Conservation (phyloP, 768 basidiomycete species). For the Boletus pseudo-olivaceus region DNA sequence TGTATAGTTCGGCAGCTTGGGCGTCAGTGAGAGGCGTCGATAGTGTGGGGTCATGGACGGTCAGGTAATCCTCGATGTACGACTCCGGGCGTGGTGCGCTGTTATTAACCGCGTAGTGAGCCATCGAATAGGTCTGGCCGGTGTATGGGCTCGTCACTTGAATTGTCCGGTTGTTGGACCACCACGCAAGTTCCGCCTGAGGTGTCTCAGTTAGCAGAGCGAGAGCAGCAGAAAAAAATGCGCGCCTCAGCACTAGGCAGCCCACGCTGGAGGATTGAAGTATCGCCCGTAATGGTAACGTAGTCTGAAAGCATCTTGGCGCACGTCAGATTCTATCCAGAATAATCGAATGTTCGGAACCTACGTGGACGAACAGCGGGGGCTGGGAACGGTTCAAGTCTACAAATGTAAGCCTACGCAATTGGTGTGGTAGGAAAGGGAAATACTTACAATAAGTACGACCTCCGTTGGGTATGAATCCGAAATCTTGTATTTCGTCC, state of each 20-base stretch:
- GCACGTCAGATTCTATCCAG: neutral
- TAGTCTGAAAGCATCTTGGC: constrained; percentile 86
- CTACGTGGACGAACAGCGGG: constrained; percentile 78
- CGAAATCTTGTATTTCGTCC: constrained; percentile 81
- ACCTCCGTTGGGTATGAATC: constrained; percentile 94
- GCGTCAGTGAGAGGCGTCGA: constrained; percentile 55
- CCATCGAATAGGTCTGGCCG: constrained; percentile 59
- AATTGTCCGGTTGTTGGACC: constrained; percentile 68
- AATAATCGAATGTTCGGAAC: constrained; percentile 7
- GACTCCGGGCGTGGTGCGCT: constrained; percentile 89
- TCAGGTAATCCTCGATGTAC: constrained; percentile 72
- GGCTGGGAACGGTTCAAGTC: constrained; percentile 92
- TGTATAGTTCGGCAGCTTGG: constrained; percentile 64
- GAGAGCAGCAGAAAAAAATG: neutral
- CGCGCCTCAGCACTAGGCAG: constrained; percentile 79
- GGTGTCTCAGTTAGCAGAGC: neutral
- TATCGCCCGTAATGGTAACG: constrained; percentile 67
- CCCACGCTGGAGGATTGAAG: constrained; percentile 68
- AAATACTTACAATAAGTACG: constrained; percentile 73
- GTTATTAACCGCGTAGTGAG: constrained; percentile 75
- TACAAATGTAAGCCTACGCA: constrained; percentile 22
- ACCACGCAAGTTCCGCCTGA: constrained; percentile 81
- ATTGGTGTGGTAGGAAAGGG: neutral
- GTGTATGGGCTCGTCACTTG: constrained; percentile 69
- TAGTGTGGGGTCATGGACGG: constrained; percentile 63